These are phyloP conservation scores for Henckelia pumila DNA, from an alignment of 257 asterid species.

Conservation along the genomic window DNA sequence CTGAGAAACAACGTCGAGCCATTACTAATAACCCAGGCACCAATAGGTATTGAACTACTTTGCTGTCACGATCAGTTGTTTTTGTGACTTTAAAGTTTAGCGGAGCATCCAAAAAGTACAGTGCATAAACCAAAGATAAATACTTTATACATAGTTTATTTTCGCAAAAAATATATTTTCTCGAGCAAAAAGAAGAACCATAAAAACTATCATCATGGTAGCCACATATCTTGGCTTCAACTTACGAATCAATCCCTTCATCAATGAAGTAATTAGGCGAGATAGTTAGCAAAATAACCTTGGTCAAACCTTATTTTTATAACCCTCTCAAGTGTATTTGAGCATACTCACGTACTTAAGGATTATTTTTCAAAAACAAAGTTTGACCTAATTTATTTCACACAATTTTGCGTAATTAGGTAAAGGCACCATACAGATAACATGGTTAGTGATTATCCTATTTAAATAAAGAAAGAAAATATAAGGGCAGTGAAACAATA, in stretches of 20 bases:
- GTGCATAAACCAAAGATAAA: background rate
- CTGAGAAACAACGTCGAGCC: slow-evolving; percentile 12
- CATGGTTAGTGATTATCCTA: background rate
- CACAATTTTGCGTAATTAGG: too few relatives aligned
- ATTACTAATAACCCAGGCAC: background rate
- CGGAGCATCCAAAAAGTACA: background rate
- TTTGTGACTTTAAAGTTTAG: background rate
- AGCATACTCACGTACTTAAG: too few relatives aligned
- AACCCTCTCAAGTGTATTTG: too few relatives aligned
- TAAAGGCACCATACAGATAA: background rate
- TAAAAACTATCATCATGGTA: background rate
- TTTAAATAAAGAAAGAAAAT: too few relatives aligned
- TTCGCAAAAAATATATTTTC: too few relatives aligned
- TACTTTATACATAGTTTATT: too few relatives aligned
- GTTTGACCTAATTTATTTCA: too few relatives aligned
- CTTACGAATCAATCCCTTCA: too few relatives aligned
- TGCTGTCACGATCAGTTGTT: slow-evolving; percentile 4
- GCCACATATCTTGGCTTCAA: background rate
- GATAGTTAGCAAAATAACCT: too few relatives aligned
- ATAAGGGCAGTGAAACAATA: background rate
- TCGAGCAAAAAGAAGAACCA: background rate
- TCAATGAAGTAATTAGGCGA: background rate
- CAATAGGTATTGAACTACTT: background rate
- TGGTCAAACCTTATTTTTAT: too few relatives aligned
- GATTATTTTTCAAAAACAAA: too few relatives aligned